Base-by-base conservation (phyloP, 768 basidiomycete species). In the Antrodiella citrinella region DNA sequence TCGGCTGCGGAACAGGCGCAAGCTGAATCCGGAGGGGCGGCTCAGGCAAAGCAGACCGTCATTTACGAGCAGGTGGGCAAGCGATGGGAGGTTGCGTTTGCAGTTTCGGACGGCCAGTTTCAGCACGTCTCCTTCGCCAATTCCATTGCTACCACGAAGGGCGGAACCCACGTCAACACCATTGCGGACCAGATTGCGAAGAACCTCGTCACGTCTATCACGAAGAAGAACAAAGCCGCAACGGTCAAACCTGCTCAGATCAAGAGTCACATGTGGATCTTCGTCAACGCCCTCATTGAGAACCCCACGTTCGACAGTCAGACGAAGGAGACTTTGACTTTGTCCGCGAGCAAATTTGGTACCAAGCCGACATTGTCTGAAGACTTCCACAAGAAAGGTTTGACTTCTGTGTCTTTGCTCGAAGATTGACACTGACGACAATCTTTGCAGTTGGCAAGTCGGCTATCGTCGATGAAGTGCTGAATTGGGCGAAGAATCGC, bases 291-390 rank as follows among this genome's bases (percentile, higher is more conserved):
- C 12, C 73, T 96, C 53, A 85, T 99, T 57, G 94, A 95, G 70
- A 99, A 99, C 62, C 95, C 96, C 7, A 91, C 92, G 1, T 99
- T 99, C 68, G 95, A 99, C 75, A 93, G 91, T 75, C 96, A 99
- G 67, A 97, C 96, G 30, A 99, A 99, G 72, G 96, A 99, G 66
- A 87, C 84, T 3, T 70, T 99, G 57, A 98, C 94, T 1, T 69
- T 97, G 42, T 82, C 84, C 2, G 71, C 85, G 18, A 83, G 81
- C 24, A 95, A 95, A 67, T 99, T 98, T 62, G 91, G 93, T 9
- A 86, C 86, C 41, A 95, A 86, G 65, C 90, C 92, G 2, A 68
- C 67, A 2, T 61, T 97, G 11, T 80, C 86, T 1, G 95, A 98
- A 47, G 93, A 96, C 0, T 98, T 97, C 64, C 77, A 95, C 74